Conservation (phyloP, 1,284 basidiomycete species). For the Heterobasidion parviporum region DNA sequence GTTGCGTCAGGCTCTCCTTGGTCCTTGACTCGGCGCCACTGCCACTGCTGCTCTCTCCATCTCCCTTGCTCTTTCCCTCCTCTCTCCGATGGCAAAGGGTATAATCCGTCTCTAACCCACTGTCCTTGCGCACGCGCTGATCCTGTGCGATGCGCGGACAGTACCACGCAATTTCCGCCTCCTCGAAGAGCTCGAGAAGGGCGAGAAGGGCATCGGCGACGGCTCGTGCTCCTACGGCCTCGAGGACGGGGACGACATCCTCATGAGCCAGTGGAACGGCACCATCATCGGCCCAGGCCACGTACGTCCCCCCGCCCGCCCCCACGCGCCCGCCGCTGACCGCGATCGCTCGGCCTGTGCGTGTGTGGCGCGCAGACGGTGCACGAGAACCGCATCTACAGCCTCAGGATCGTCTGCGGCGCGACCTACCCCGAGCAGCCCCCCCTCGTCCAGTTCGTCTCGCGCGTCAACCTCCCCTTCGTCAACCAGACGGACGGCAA, state of each 20-base stretch:
- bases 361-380: slow-evolving; percentile 55
- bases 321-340: slow-evolving; percentile 10
- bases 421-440: slow-evolving; percentile 76
- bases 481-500: slow-evolving; percentile 72
- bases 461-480: slow-evolving; percentile 93
- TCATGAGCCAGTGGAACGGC: slow-evolving; percentile 98
- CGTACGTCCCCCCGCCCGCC: slow-evolving; percentile 38
- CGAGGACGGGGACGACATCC: slow-evolving; percentile 86
- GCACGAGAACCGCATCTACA: slow-evolving; percentile 98
- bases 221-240: slow-evolving; percentile 95
- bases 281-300: slow-evolving; percentile 98
- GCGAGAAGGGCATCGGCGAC: slow-evolving; percentile 98
- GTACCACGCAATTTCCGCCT: slow-evolving; percentile 96
- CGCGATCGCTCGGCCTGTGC: slow-evolving; percentile 1
- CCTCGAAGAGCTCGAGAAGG: slow-evolving; percentile 97
- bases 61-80: background rate
- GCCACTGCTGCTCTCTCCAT: background rate
- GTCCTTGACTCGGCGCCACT: background rate
- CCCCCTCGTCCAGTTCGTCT: slow-evolving; percentile 80
- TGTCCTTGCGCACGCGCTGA: background rate
- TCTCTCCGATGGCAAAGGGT: slow-evolving; percentile 52
- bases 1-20: background rate
- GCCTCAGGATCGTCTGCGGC: slow-evolving; percentile 85
- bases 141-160: slow-evolving; percentile 22
- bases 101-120: slow-evolving; percentile 3